Evolutionary conservation across 257 asterid species (phyloP).

Genomic region (Haberlea rhodopensis): DNA sequence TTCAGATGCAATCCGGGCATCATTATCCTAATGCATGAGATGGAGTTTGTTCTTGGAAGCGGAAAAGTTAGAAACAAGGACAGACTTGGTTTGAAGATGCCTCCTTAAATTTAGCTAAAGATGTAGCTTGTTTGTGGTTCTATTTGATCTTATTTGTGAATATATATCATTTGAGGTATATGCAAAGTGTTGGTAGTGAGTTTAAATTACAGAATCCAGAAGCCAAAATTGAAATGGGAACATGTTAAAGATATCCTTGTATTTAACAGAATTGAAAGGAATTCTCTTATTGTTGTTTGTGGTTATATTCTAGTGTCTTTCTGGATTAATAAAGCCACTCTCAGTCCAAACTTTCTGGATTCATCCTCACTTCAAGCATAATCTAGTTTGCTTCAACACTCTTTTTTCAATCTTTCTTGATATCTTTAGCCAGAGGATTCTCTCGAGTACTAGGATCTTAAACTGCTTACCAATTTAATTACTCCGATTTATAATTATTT

Average conservation of each 20-base stretch:
- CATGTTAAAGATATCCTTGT: slow-evolving; percentile 32
- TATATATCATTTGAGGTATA: slow-evolving; percentile 36
- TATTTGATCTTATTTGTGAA: slow-evolving; percentile 40
- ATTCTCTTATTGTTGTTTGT: slow-evolving; percentile 17
- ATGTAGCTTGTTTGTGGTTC: slow-evolving; percentile 43
- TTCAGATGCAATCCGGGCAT: slow-evolving; percentile 66
- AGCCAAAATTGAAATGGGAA: slow-evolving; percentile 29
- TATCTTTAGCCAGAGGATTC: too few species aligned
- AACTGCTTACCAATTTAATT: neutral
- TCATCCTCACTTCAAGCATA: too few species aligned
- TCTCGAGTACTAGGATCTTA: too few species aligned
- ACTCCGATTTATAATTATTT: neutral
- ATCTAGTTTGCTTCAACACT: too few species aligned
- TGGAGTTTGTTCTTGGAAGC: neutral
- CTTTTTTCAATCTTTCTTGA: too few species aligned
- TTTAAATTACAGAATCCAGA: slow-evolving; percentile 18
- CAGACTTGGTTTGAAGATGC: slow-evolving; percentile 16
- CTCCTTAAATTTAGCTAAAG: slow-evolving; percentile 37
- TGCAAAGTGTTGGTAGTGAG: slow-evolving; percentile 27
- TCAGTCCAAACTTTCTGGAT: too few species aligned
- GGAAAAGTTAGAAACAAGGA: neutral
- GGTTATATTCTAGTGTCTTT: neutral
- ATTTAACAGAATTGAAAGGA: slow-evolving; percentile 25
- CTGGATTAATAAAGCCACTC: too few species aligned
- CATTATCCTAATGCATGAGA: slow-evolving; percentile 61